These are phyloP conservation scores for Acacia confusa DNA, from an alignment of 306 rosid genomes.

Conservation along the genomic window DNA sequence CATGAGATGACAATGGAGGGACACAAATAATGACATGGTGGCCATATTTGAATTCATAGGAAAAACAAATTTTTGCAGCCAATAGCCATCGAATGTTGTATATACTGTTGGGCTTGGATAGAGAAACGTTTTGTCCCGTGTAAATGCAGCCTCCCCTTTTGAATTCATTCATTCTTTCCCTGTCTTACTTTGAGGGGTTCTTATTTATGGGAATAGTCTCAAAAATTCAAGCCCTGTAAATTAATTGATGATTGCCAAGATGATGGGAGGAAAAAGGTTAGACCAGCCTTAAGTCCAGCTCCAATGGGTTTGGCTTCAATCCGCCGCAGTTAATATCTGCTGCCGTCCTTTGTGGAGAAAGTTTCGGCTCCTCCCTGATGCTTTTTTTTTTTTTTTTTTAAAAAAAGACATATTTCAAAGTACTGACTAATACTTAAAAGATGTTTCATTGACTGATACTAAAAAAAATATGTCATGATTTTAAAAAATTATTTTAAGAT, in stretches of 20 bases:
- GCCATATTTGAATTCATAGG: conserved; percentile 25
- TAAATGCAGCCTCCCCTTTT: conserved; percentile 31
- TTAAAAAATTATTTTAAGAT: too few relatives aligned
- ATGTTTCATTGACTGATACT: too few relatives aligned
- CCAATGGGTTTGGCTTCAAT: too few relatives aligned
- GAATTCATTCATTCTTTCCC: conserved; percentile 34
- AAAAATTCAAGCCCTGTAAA: conserved; percentile 7
- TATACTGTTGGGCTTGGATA: conserved; percentile 42
- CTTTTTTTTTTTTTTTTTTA: too few relatives aligned
- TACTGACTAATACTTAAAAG: too few relatives aligned
- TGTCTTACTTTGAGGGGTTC: background rate
- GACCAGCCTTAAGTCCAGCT: background rate
- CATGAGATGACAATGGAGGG: conserved; percentile 57
- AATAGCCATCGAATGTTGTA: conserved; percentile 43
- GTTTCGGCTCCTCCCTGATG: too few relatives aligned
- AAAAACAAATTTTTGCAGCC: conserved; percentile 56
- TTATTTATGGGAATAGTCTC: background rate
- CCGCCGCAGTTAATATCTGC: too few relatives aligned
- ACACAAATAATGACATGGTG: background rate
- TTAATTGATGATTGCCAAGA: too few relatives aligned
- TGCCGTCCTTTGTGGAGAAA: too few relatives aligned
- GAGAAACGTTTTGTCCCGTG: conserved; percentile 37
- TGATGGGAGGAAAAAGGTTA: too few relatives aligned
- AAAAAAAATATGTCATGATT: too few relatives aligned
- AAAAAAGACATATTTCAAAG: too few relatives aligned